Base-by-base conservation (phyloP, 805 yeast species). In the Sungouiella blattae region DNA sequence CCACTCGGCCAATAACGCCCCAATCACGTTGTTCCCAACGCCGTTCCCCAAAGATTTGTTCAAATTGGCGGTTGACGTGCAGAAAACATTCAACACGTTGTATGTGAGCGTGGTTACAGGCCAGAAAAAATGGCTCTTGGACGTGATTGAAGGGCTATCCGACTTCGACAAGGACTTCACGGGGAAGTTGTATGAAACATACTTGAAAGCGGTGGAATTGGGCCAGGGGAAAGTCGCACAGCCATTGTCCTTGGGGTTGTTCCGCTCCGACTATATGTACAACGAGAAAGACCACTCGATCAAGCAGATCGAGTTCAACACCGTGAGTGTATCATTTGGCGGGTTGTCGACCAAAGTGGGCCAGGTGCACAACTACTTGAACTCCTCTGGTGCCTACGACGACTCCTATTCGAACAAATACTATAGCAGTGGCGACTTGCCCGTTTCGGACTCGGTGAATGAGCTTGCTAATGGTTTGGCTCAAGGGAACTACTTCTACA, bases 231-330 rank as follows among this genome's bases (percentile, higher is more conserved):
- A 52, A 15, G 64, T 79, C 25, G 63, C 61, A 2, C 96, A 85
- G 54, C 76, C 79, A 1, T 67, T 86, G 24, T 75, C 88, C 0
- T 67, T 89, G 29, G 98, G 97, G 0, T 60, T 93, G 7, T 89
- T 88, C 58, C 75, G 98, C 57, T 83, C 94, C 0, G 98, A 93
- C 54, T 93, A 91, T 52, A 78, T 93, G 79, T 53, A 58, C 38
- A 55, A 73, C n/a, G 69, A 71, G 26, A 57, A 61, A 15, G 53
- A 57, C 5, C 62, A 63, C 33, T 60, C 60, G 11, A 83, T 91
- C 51, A 89, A 91, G 55, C 98, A 93, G 60, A 93, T 93, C 33
- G 99, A 93, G 58, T 91, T 91, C 66, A 93, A 93, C 61, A 89
- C 98, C 1, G 87, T 93, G 3, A 84, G 96, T 50, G 96, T 91